Percentiles rank a stretch among this genome's conserved stretches.
Evolutionary conservation across 352 stramenopile genomes (phyloP).

Genomic region (Sclerospora graminicola): DNA sequence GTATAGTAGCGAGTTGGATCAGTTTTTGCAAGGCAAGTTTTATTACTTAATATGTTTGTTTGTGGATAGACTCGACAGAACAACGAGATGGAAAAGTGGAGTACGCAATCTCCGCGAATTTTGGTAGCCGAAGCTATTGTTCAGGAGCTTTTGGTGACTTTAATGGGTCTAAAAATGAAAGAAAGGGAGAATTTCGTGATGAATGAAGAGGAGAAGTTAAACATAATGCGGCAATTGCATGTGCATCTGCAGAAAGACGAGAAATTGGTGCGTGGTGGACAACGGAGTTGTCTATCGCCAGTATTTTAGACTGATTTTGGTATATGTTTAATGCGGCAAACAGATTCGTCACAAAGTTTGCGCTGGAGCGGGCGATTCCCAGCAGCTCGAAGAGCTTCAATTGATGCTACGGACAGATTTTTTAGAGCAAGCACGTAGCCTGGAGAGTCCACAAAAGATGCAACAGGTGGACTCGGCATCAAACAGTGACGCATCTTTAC

Average conservation of each 20-base stretch:
- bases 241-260: slow-evolving; percentile 37
- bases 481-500: slow-evolving; percentile 47
- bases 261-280: slow-evolving; percentile 19
- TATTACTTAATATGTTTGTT: no score
- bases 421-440: slow-evolving; percentile 29
- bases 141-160: slow-evolving; percentile 49
- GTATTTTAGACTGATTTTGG: background rate
- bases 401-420: slow-evolving; percentile 39
- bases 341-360: slow-evolving; percentile 34
- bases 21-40: background rate
- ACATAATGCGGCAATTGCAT: slow-evolving; percentile 40
- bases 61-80: slow-evolving; percentile 4
- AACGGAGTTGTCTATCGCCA: background rate
- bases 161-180: slow-evolving; percentile 38
- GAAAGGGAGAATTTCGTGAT: slow-evolving; percentile 47
- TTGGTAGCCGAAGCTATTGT: slow-evolving; percentile 57
- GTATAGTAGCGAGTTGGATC: slow-evolving; percentile 1
- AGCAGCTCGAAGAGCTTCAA: slow-evolving; percentile 46
- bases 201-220: slow-evolving; percentile 46
- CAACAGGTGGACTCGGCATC: slow-evolving; percentile 19
- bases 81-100: slow-evolving; percentile 12
- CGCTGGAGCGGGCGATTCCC: slow-evolving; percentile 34
- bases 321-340: slow-evolving; percentile 1
- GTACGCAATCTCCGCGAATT: slow-evolving; percentile 20
- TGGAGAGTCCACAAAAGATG: slow-evolving; percentile 18